Conservation (phyloP, 2,329 filamentous ascomycete species). For the Aspergillus glaucus region DNA sequence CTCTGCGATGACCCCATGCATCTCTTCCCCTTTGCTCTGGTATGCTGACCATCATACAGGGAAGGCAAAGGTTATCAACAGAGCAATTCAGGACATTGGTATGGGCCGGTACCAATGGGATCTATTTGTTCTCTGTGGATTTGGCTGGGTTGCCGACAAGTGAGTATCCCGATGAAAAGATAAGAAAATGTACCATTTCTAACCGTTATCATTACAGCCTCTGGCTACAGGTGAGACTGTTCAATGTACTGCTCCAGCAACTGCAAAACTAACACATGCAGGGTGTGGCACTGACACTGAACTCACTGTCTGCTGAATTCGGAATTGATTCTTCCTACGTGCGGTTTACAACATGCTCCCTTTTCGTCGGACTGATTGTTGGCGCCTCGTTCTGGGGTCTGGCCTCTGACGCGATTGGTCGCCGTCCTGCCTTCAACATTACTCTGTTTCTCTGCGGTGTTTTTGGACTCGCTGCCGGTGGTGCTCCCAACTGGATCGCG, state of each 20-base stretch:
- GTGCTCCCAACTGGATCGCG: conserved; percentile 58
- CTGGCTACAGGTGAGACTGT: conserved; percentile 58
- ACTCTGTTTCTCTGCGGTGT: conserved; percentile 68
- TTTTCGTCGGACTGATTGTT: conserved; percentile 68
- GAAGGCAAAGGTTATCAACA: conserved; percentile 75
- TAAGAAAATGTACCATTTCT: neutral
- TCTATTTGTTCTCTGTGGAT: conserved; percentile 72
- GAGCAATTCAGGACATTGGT: conserved; percentile 64
- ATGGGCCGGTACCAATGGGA: conserved; percentile 56
- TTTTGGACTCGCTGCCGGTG: conserved; percentile 68
- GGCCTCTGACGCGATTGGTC: conserved; percentile 68
- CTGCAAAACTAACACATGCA: conserved; percentile 26
- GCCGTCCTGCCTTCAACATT: conserved; percentile 70
- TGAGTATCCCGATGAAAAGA: conserved; percentile 35
- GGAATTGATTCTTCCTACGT: conserved; percentile 63
- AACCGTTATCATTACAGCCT: conserved; percentile 42
- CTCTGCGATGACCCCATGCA: conserved; percentile 7
- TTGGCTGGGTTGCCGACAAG: conserved; percentile 85
- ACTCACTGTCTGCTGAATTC: conserved; percentile 66
- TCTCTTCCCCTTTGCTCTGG: neutral
- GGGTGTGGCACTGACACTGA: conserved; percentile 71
- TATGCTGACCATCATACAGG: conserved; percentile 38
- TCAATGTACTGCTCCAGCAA: neutral
- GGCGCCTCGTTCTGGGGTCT: conserved; percentile 77
- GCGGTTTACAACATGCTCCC: conserved; percentile 68